Evolutionary conservation across 148 eudicot genomes (phyloP).

Genomic region (Suaeda aralocaspica): DNA sequence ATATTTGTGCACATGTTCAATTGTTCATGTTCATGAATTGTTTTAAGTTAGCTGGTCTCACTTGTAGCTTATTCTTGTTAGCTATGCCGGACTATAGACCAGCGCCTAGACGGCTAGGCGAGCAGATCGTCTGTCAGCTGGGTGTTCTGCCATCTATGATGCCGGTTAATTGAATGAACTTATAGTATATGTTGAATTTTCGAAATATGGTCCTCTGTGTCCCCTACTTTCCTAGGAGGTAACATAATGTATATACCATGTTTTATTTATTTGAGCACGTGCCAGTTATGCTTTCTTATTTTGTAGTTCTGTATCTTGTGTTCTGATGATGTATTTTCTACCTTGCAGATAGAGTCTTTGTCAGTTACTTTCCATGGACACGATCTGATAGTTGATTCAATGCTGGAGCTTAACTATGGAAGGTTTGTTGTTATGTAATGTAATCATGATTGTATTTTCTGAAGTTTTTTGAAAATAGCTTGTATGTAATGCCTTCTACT

Average conservation of each 20-base stretch:
- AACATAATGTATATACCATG: not conserved
- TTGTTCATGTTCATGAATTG: not conserved
- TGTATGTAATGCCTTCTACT: not conserved
- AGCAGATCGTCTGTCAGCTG: constrained; percentile 22
- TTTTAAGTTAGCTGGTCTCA: constrained; percentile 16
- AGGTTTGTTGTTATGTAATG: constrained; percentile 41
- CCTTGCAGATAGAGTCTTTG: constrained; percentile 90
- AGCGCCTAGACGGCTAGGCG: not conserved
- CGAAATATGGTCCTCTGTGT: constrained; percentile 11
- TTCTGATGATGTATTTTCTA: not conserved
- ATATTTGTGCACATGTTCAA: not conserved
- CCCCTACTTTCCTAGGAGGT: constrained; percentile 5
- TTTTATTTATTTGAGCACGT: not conserved
- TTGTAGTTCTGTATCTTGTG: not conserved
- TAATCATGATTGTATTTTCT: not conserved
- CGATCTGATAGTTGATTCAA: constrained; percentile 86
- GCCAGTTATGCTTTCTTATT: not conserved
- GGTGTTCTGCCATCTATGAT: constrained; percentile 22
- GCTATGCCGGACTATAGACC: constrained; percentile 23
- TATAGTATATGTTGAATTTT: constrained; percentile 19
- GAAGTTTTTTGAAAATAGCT: not conserved
- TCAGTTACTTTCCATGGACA: constrained; percentile 98
- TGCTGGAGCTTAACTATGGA: constrained; percentile 91
- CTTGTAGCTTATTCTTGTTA: constrained; percentile 28
- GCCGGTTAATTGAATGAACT: constrained; percentile 22